Base-by-base conservation (phyloP, 2,329 filamentous ascomycete species). In the Coniochaeta hoffmannii region DNA sequence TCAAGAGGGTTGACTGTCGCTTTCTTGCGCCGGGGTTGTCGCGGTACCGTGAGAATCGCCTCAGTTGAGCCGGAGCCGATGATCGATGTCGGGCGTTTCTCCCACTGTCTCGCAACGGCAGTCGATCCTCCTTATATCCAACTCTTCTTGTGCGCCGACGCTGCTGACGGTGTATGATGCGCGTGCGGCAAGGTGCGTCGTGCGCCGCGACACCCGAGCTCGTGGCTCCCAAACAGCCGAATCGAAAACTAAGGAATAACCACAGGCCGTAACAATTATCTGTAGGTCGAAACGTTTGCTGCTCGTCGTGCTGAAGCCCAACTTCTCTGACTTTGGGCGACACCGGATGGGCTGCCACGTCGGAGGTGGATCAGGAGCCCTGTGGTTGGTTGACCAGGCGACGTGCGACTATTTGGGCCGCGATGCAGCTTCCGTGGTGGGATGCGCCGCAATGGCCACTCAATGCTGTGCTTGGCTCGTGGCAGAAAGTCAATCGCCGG, bases 261-360 rank as follows among this genome's bases (percentile, higher is more conserved):
- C 19, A 8, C 9, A 24, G 10, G 19, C 12, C 19, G 30, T 14
- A n/a, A 36, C 5, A 14, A 11, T 24, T 9, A 14, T 22, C 10
- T 26, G n/a, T 9, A 26, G 7, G 22, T 6, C 19, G 38, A 4
- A 36, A 36, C n/a, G 12, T 36, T 4, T n/a, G 14, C 15, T n/a
- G 35, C n/a, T n/a, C n/a, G 4, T 19, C 8, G 35, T 19, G 12
- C 35, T 19, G 35, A 36, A 12, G 35, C 36, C 36, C 6, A 41
- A 41, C 36, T 41, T 26, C 7, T 28, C 22, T 46, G 41, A 46
- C 41, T 19, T 46, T 46, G 41, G 41, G 41, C 41, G 41, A 36
- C 4, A n/a, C 26, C 22, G n/a, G n/a, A n/a, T n/a, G n/a, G n/a
- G 26, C 53, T 54, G 53, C 53, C 53, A 54, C 53, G 53, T 54